Evolutionary conservation across 305 asterid species (phyloP), one percentile per base, ranked within the genome.

Genomic region (Fraxinus sp.): DNA sequence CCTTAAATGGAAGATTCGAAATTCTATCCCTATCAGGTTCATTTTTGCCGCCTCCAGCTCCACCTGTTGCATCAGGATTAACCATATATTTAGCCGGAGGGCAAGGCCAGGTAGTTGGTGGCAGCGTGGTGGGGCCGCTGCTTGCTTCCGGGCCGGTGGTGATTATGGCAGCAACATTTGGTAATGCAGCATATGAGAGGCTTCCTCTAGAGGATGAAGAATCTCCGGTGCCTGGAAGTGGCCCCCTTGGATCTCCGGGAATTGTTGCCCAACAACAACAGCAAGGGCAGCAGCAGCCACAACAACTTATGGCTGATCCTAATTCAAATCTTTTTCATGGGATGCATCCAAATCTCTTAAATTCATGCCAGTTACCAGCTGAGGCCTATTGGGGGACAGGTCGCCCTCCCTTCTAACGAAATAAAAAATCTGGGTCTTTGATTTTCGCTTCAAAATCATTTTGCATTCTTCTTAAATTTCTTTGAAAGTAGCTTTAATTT

Each of bases 41-140:
- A 0, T 92, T 92, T 41, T 88, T 94, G 0, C 98, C 98, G 0
- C 94, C 95, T 13, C 98, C 98, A 0, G 98, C 98, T 0, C 97
- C 97, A 0, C 90, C 97, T 1, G 92, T 95, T 0, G 97, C 98
- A 0, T 92, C 98, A 0, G 86, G 95, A 0, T 83, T 94, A 59
- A 92, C 95, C 22, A 91, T 94, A 32, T 94, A 93, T 59, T 72
- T 94, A 2, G 90, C 97, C 8, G 94, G 97, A 11, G 97, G 95
- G 14, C 98, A 94, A 76, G 98, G 98, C 0, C 98, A 94, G 85
- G 94, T 94, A 1, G 90, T 94, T 80, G 98, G 98, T 0, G 98
- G 98, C 0, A 89, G 94, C 8, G 98, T 94, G 0, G 97, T 91
- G 6, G 98, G 98, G 0, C 97, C 93, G 8, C 83, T 94, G 1